These are phyloP conservation scores for Senna tora DNA, from an alignment of 306 rosid species.

Conservation along the genomic window DNA sequence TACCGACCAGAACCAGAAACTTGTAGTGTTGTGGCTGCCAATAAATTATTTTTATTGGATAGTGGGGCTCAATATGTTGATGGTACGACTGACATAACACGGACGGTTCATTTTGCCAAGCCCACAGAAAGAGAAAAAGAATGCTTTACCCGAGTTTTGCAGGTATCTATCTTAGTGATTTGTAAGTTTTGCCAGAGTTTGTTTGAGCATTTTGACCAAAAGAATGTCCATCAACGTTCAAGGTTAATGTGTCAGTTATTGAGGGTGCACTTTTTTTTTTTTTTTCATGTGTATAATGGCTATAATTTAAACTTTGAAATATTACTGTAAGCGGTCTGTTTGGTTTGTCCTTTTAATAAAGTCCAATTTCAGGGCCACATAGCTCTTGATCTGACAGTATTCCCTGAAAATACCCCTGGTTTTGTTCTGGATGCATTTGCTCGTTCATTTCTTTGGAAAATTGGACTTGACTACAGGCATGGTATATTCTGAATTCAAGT, in stretches of 20 bases:
- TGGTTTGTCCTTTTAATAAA: slow-evolving; percentile 37
- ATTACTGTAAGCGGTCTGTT: neutral
- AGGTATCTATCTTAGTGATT: slow-evolving; percentile 50
- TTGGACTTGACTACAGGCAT: slow-evolving; percentile 96
- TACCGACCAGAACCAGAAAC: slow-evolving; percentile 86
- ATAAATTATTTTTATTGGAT: slow-evolving; percentile 85
- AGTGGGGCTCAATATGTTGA: slow-evolving; percentile 98
- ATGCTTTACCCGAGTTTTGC: slow-evolving; percentile 92
- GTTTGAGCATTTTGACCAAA: slow-evolving; percentile 34
- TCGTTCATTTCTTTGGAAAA: slow-evolving; percentile 93
- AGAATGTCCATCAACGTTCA: slow-evolving; percentile 8
- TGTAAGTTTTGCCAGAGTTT: slow-evolving; percentile 16
- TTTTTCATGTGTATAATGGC: slow-evolving; percentile 15
- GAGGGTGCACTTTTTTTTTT: slow-evolving; percentile 1
- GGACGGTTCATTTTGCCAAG: slow-evolving; percentile 94
- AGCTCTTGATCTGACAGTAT: slow-evolving; percentile 86
- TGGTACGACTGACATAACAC: slow-evolving; percentile 94
- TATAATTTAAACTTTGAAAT: slow-evolving; percentile 21
- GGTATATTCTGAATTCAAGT: slow-evolving; percentile 54
- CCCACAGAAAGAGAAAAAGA: slow-evolving; percentile 74
- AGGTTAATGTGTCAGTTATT: slow-evolving; percentile 14
- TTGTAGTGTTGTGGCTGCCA: slow-evolving; percentile 76
- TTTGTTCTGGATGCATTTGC: slow-evolving; percentile 96
- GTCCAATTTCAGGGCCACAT: slow-evolving; percentile 82
- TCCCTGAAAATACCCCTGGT: slow-evolving; percentile 92